Evolutionary conservation across 2,329 filamentous ascomycete genomes (phyloP).

Genomic region (Colletotrichum coccodes): DNA sequence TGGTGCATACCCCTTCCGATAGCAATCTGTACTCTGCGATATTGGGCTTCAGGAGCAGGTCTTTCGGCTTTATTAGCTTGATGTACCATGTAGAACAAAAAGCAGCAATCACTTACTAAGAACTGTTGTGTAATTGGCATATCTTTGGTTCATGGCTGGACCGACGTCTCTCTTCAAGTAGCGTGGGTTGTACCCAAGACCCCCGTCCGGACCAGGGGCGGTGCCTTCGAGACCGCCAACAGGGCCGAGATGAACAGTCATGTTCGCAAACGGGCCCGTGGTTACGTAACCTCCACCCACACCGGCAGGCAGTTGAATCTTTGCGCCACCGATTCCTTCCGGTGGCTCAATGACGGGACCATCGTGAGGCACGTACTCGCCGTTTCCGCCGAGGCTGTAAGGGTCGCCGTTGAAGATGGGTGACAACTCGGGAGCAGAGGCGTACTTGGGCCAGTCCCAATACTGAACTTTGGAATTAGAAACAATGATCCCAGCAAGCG

Average conservation of each 20-base stretch:
- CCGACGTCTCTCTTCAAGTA: constrained; percentile 43
- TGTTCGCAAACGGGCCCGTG: constrained; percentile 60
- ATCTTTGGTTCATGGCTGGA: constrained; percentile 33
- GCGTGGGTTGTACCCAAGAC: constrained; percentile 40
- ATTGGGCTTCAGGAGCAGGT: too few species aligned
- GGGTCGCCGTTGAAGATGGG: constrained; percentile 32
- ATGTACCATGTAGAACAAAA: too few species aligned
- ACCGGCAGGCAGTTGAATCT: constrained; percentile 44
- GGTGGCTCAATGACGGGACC: constrained; percentile 40
- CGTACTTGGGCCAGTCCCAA: constrained; percentile 48
- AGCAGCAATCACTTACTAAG: constrained; percentile 36
- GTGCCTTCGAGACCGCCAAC: constrained; percentile 33
- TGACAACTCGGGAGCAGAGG: not conserved
- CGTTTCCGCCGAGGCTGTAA: constrained; percentile 49
- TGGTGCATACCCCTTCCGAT: too few species aligned
- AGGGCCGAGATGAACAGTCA: constrained; percentile 43
- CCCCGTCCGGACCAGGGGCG: constrained; percentile 36
- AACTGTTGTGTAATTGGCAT: too few species aligned
- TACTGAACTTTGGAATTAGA: constrained; percentile 36
- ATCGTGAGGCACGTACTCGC: constrained; percentile 42
- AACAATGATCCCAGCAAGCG: not conserved
- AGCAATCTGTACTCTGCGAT: too few species aligned
- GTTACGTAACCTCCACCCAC: constrained; percentile 54
- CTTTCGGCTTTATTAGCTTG: too few species aligned
- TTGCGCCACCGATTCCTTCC: constrained; percentile 23